Conservation (phyloP, 2,329 filamentous ascomycete species). For the Aureobasidium uvarum region DNA sequence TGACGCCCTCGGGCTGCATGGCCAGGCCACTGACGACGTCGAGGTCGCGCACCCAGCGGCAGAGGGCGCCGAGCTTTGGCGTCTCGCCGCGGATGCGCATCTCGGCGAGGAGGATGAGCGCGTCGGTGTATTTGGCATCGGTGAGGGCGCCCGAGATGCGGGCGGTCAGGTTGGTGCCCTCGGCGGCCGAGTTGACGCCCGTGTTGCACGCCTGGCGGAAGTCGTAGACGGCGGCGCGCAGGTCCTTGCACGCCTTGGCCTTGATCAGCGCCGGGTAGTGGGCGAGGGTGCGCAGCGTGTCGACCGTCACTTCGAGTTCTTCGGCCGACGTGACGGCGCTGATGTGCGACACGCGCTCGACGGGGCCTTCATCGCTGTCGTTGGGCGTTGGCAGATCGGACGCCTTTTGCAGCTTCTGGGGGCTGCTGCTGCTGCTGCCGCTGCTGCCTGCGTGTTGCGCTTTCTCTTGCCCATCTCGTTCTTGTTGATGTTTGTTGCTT, state of each 20-base stretch:
- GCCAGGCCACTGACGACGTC: conserved; percentile 67
- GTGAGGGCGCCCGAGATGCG: conserved; percentile 64
- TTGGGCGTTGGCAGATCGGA: conserved; percentile 10
- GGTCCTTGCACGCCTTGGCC: conserved; percentile 64
- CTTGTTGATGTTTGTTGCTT: not conserved
- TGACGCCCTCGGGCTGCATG: conserved; percentile 51
- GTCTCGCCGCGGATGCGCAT: conserved; percentile 66
- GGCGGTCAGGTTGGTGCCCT: conserved; percentile 62
- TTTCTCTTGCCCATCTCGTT: conserved; percentile 26
- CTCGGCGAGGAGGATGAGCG: conserved; percentile 63
- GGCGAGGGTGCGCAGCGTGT: conserved; percentile 60
- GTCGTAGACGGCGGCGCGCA: conserved; percentile 65
- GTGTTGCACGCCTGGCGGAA: conserved; percentile 68
- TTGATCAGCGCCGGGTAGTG: conserved; percentile 64
- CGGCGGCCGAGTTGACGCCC: conserved; percentile 53
- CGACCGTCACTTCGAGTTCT: conserved; percentile 65
- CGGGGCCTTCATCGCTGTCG: conserved; percentile 1
- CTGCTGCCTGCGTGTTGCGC: conserved; percentile 19
- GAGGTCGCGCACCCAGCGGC: conserved; percentile 69
- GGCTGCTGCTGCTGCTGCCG: not conserved
- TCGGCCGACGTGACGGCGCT: conserved; percentile 59
- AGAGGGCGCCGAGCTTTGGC: conserved; percentile 66
- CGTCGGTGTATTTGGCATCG: conserved; percentile 65
- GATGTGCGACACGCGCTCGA: conserved; percentile 14
- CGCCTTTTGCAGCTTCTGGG: conserved; percentile 17